Percentiles rank a stretch among this genome's conserved stretches.
phyloP scores from a whole-genome alignment of 2,329 filamentous ascomycete genomes.

The Fusarium sp. region DNA sequence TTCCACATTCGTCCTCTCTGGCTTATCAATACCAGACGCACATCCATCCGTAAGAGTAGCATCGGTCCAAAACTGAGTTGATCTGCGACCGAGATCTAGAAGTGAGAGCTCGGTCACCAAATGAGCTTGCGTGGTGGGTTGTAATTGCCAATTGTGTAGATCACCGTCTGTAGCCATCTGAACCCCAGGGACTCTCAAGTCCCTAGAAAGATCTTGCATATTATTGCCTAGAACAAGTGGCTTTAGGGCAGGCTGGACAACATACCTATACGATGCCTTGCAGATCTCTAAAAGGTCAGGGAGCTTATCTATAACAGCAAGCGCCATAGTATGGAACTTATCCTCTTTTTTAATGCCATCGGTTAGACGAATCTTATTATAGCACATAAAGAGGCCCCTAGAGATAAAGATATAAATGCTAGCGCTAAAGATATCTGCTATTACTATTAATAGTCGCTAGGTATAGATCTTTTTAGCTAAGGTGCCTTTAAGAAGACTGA shows the following conservation, averaged over 20 bases:
- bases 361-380: not conserved
- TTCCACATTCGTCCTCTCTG: too few species aligned
- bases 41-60: too few species aligned
- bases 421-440: constrained; percentile 6
- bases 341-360: not conserved
- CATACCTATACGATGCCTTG: not conserved
- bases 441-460: constrained; percentile 4
- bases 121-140: too few species aligned
- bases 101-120: too few species aligned
- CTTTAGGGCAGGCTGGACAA: not conserved
- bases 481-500: too few species aligned
- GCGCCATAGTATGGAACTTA: not conserved
- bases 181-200: constrained; percentile 5
- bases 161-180: constrained; percentile 2
- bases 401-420: constrained; percentile 2
- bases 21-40: too few species aligned
- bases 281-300: not conserved
- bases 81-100: too few species aligned
- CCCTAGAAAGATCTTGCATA: not conserved
- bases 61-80: too few species aligned
- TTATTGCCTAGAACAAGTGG: not conserved
- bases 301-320: not conserved
- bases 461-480: too few species aligned
- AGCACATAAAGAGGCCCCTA: constrained; percentile 3
- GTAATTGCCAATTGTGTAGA: too few species aligned